These are phyloP conservation scores for Amphicarpaea edgeworthii DNA, from an alignment of 306 rosid species.

Conservation along the genomic window DNA sequence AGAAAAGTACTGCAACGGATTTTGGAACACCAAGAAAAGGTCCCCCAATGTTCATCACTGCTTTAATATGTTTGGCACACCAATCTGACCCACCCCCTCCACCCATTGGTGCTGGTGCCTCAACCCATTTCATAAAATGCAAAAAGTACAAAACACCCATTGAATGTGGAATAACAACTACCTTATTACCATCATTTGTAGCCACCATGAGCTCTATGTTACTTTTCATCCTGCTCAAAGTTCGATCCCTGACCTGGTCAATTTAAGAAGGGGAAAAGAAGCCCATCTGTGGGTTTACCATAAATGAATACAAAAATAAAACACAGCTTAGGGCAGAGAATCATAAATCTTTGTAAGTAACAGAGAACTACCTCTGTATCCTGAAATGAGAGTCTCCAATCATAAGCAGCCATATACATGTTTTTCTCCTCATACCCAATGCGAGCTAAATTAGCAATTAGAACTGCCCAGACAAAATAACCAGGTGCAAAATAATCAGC, in stretches of 20 bases:
- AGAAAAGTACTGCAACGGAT: slow-evolving; percentile 81
- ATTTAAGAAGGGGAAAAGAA: slow-evolving; percentile 41
- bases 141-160: slow-evolving; percentile 88
- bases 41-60: slow-evolving; percentile 81
- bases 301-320: slow-evolving; percentile 4
- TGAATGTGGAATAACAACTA: slow-evolving; percentile 86
- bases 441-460: slow-evolving; percentile 90
- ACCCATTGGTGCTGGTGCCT: slow-evolving; percentile 80
- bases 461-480: slow-evolving; percentile 93
- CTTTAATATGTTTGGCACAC: slow-evolving; percentile 86
- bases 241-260: slow-evolving; percentile 76
- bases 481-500: slow-evolving; percentile 95
- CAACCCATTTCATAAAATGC: slow-evolving; percentile 95
- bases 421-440: slow-evolving; percentile 90
- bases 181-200: slow-evolving; percentile 78
- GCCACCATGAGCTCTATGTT: slow-evolving; percentile 85
- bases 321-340: slow-evolving; percentile 18
- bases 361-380: slow-evolving; percentile 75
- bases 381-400: slow-evolving; percentile 89
- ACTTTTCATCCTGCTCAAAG: slow-evolving; percentile 79
- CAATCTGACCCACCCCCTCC: slow-evolving; percentile 90
- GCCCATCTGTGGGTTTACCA: slow-evolving; percentile 27
- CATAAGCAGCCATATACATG: slow-evolving; percentile 93
- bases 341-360: slow-evolving; percentile 24
- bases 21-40: slow-evolving; percentile 92